Evolutionary conservation across 2,329 filamentous ascomycete genomes (phyloP).

Genomic region (Phoma herbarum): DNA sequence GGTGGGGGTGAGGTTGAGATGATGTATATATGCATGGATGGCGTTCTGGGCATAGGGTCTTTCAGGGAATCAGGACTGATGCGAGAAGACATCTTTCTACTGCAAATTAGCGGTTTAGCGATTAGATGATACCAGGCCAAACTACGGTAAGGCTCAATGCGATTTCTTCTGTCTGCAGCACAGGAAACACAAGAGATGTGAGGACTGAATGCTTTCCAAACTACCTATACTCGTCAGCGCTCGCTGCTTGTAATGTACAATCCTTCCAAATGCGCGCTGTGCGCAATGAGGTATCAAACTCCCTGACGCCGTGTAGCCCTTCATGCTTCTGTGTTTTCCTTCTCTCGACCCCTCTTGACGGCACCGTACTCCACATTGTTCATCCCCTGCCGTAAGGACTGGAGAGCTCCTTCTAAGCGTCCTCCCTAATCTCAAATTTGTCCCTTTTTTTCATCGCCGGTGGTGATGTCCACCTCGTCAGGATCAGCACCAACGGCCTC

Average conservation of each 20-base stretch:
- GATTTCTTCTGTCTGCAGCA: slow-evolving; percentile 7
- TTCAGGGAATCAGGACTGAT: not conserved
- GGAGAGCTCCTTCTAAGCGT: not conserved
- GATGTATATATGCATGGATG: slow-evolving; percentile 1
- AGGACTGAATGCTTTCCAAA: slow-evolving; percentile 1
- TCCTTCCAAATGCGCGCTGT: slow-evolving; percentile 21
- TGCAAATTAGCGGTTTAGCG: slow-evolving; percentile 5
- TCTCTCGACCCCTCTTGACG: not conserved
- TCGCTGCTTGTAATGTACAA: slow-evolving; percentile 23
- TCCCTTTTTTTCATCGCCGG: not conserved
- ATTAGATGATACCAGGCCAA: slow-evolving; percentile 19
- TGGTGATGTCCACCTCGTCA: slow-evolving; percentile 59
- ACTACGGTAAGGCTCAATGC: slow-evolving; percentile 11
- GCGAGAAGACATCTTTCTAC: not conserved
- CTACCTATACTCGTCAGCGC: slow-evolving; percentile 10
- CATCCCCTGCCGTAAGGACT: not conserved
- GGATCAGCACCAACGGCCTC: slow-evolving; percentile 53
- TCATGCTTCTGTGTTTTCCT: slow-evolving; percentile 7
- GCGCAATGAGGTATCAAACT: slow-evolving; percentile 31
- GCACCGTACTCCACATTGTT: not conserved
- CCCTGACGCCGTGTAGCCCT: slow-evolving; percentile 23
- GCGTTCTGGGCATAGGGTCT: slow-evolving; percentile 1
- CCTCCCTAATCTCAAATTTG: not conserved
- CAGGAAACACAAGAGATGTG: not conserved
- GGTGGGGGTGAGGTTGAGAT: not conserved